Evolutionary conservation across 257 asterid species (phyloP).

Genomic region (Petunia secreta): DNA sequence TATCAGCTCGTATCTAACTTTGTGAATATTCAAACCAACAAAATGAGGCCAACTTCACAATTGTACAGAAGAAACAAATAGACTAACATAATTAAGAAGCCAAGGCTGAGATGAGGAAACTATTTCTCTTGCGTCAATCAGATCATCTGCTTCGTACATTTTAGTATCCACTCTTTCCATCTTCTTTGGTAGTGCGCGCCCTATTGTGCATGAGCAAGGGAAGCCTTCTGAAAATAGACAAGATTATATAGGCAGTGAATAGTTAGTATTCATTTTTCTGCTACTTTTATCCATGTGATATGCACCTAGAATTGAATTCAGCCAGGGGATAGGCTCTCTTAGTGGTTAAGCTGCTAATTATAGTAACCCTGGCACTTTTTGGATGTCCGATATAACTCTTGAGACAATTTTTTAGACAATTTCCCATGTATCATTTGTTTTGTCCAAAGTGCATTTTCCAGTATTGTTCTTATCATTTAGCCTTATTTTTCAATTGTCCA

Average conservation of each 20-base stretch:
- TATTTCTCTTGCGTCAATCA: not conserved
- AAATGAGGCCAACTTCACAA: constrained; percentile 14
- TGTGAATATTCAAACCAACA: constrained; percentile 1
- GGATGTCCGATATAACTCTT: too few species aligned
- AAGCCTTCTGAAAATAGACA: constrained; percentile 17
- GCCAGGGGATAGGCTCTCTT: not conserved
- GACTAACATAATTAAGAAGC: not conserved
- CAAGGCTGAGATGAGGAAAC: not conserved
- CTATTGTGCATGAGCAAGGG: not conserved
- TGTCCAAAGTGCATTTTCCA: too few species aligned
- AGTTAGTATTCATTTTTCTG: not conserved
- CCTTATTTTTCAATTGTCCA: too few species aligned
- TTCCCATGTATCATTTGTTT: too few species aligned
- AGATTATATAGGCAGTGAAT: not conserved
- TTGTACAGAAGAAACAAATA: constrained; percentile 10
- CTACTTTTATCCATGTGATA: not conserved
- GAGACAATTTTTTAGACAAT: too few species aligned
- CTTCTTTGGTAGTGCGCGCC: not conserved
- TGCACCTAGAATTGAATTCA: not conserved
- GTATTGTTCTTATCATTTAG: too few species aligned
- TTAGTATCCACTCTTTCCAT: not conserved
- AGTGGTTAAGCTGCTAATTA: not conserved
- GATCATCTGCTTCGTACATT: not conserved
- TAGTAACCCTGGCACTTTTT: not conserved
- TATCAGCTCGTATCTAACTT: not conserved